Evolutionary conservation across 257 asterid species (phyloP).

Genomic region (Jaltomata sinuosa): DNA sequence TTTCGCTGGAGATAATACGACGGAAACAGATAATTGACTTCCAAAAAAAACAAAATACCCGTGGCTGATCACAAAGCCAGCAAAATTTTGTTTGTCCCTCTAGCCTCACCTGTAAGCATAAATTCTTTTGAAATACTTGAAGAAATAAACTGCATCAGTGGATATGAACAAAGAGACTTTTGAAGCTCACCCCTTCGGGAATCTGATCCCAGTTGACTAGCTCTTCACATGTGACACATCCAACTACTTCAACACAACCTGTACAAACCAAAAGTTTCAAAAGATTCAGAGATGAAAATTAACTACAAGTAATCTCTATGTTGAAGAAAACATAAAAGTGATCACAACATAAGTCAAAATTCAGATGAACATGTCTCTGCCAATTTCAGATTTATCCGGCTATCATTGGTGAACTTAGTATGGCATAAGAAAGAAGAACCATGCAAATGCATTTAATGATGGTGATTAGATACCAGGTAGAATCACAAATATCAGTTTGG

Average conservation of each 20-base stretch:
- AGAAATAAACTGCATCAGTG: no score
- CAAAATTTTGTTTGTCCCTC: conserved; percentile 83
- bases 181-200: conserved; percentile 66
- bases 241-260: conserved; percentile 91
- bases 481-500: not conserved
- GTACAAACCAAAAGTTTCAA: not conserved
- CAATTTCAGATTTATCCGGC: not conserved
- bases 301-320: not conserved
- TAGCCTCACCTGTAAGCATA: conserved; percentile 65
- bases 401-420: not conserved
- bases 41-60: conserved; percentile 28
- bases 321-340: not conserved
- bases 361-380: not conserved
- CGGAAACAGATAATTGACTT: not conserved
- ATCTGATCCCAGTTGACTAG: conserved; percentile 68
- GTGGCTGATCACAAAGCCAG: conserved; percentile 97
- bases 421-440: not conserved
- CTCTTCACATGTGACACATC: conserved; percentile 74
- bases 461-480: not conserved
- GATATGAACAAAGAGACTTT: no score
- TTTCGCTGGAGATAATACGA: not conserved
- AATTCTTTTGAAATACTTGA: no score
- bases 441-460: not conserved
- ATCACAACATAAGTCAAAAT: not conserved
- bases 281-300: not conserved